These are phyloP conservation scores for Skeletonema potamos DNA, from an alignment of 108 stramenopile species.

Conservation along the genomic window DNA sequence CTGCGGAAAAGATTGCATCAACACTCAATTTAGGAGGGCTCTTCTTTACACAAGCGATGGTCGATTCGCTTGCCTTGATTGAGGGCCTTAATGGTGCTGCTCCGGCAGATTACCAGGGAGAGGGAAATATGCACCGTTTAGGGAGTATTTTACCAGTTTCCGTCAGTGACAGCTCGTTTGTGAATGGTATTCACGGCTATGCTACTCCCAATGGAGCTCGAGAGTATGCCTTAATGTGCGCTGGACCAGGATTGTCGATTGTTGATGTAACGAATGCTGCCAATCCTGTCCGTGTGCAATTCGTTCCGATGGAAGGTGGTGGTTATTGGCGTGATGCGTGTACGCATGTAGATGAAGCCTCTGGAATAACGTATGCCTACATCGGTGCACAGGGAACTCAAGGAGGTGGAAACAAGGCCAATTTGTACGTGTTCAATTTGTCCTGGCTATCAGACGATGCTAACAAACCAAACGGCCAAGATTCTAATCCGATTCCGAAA, in stretches of 20 bases:
- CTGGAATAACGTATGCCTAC: constrained; percentile 17
- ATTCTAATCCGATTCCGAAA: constrained; percentile 7
- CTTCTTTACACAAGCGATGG: background rate
- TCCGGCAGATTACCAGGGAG: constrained; percentile 7
- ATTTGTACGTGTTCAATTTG: constrained; percentile 23
- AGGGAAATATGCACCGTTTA: constrained; percentile 22
- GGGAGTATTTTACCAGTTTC: background rate
- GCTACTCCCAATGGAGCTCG: constrained; percentile 1
- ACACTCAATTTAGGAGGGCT: constrained; percentile 18
- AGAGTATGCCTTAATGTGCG: constrained; percentile 32
- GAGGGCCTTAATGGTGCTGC: constrained; percentile 5
- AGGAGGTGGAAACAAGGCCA: constrained; percentile 14
- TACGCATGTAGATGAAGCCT: constrained; percentile 3
- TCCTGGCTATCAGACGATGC: constrained; percentile 15
- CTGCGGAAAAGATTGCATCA: constrained; percentile 29
- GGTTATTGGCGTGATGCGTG: constrained; percentile 24
- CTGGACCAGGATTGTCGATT: constrained; percentile 22
- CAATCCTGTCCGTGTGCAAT: constrained; percentile 17
- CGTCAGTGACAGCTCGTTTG: background rate
- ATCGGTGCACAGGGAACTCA: constrained; percentile 26
- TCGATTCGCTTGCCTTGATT: background rate
- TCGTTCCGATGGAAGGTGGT: constrained; percentile 21
- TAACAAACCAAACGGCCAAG: background rate
- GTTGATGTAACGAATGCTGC: constrained; percentile 29
- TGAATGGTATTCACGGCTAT: constrained; percentile 34